These are phyloP conservation scores for Arthrobotrys megalospora DNA, from an alignment of 2,329 filamentous ascomycete species.

Conservation along the genomic window DNA sequence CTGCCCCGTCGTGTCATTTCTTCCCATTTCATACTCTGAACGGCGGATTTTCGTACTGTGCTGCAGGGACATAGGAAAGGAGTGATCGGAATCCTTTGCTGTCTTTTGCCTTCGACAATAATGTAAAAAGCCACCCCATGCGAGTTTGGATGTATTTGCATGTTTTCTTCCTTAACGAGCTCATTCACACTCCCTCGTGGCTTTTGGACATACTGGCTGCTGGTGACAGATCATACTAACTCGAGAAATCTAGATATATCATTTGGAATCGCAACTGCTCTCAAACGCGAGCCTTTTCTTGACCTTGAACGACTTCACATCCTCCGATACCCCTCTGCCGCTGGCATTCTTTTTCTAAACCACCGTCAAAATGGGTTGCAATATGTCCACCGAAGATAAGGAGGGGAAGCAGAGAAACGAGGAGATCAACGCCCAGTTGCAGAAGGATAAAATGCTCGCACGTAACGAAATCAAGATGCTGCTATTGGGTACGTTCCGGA, in stretches of 20 bases:
- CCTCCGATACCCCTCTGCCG: slow-evolving; percentile 9
- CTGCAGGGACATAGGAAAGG: neutral
- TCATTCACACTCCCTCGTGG: slow-evolving; percentile 36
- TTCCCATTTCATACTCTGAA: neutral
- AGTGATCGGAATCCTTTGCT: slow-evolving; percentile 1
- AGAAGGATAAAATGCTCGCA: slow-evolving; percentile 98
- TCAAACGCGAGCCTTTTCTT: slow-evolving; percentile 16
- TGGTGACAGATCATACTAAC: slow-evolving; percentile 41
- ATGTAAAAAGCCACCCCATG: slow-evolving; percentile 31
- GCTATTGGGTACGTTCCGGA: slow-evolving; percentile 82
- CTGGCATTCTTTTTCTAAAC: slow-evolving; percentile 40
- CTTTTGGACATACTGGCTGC: slow-evolving; percentile 15
- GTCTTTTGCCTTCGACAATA: slow-evolving; percentile 4
- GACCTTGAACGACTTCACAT: slow-evolving; percentile 9
- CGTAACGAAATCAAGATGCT: slow-evolving; percentile 99
- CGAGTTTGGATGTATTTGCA: slow-evolving; percentile 12
- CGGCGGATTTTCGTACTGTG: neutral
- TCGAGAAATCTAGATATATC: slow-evolving; percentile 38
- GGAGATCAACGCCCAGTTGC: slow-evolving; percentile 99
- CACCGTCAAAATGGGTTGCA: slow-evolving; percentile 91
- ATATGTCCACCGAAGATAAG: slow-evolving; percentile 99
- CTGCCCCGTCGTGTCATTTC: neutral
- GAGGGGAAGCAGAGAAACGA: slow-evolving; percentile 99
- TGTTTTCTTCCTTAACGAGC: slow-evolving; percentile 15
- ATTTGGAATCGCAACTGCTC: slow-evolving; percentile 13